These are phyloP conservation scores for Carex myosuroides DNA, from an alignment of 176 grass and related monocot species.

Conservation along the genomic window DNA sequence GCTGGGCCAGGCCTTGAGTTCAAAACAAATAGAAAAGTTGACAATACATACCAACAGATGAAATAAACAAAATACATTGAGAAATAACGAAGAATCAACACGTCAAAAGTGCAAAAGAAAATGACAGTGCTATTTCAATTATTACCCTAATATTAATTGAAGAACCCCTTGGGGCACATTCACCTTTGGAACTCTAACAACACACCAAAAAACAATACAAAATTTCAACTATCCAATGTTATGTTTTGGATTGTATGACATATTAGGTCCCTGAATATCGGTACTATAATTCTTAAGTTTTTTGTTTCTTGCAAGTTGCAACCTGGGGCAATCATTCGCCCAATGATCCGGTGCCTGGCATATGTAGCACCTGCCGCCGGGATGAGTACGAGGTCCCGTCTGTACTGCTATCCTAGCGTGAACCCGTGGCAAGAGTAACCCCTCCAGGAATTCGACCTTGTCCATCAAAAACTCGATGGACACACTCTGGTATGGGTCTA, in stretches of 20 bases:
- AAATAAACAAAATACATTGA: neutral
- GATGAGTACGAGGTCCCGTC: too few relatives aligned
- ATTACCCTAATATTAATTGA: neutral
- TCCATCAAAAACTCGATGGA: too few relatives aligned
- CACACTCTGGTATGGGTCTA: too few relatives aligned
- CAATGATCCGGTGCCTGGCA: too few relatives aligned
- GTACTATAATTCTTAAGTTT: neutral
- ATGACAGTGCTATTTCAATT: neutral
- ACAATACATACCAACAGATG: neutral
- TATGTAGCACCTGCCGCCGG: too few relatives aligned
- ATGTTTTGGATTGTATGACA: neutral
- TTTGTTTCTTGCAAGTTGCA: neutral
- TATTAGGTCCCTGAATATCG: neutral
- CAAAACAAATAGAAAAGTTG: neutral
- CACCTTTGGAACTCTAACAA: neutral
- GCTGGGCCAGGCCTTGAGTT: neutral
- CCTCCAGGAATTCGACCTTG: too few relatives aligned
- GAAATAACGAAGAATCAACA: neutral
- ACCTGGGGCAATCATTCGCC: neutral
- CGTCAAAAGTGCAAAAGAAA: neutral
- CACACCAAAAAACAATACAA: neutral
- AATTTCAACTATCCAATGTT: neutral
- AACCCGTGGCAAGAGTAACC: too few relatives aligned
- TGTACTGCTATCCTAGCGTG: too few relatives aligned
- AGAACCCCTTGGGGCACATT: neutral